These are phyloP conservation scores for Chrysosphaeria jannelii DNA, from an alignment of 2,329 filamentous ascomycete genomes.

Conservation along the genomic window DNA sequence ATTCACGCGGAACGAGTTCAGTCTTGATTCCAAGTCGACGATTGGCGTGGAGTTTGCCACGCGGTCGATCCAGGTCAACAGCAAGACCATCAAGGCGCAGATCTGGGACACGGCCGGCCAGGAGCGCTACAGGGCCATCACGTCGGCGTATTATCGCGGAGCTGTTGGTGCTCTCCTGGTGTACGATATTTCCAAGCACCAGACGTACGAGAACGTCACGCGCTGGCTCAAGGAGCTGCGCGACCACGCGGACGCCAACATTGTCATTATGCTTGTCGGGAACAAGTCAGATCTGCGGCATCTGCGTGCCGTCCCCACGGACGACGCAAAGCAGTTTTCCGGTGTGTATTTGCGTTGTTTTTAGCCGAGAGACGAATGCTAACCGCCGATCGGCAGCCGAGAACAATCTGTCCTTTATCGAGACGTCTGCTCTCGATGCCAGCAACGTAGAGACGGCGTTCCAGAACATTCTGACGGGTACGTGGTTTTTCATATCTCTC, in stretches of 20 bases:
- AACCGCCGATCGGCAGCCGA: constrained; percentile 30
- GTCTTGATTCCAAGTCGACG: constrained; percentile 96
- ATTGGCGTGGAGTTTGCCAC: constrained; percentile 99
- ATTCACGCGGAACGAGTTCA: constrained; percentile 99
- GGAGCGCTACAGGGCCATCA: constrained; percentile 96
- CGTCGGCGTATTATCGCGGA: constrained; percentile 93
- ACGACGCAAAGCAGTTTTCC: constrained; percentile 93
- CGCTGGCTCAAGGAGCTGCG: constrained; percentile 97
- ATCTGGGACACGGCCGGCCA: constrained; percentile 99
- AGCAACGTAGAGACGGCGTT: constrained; percentile 98
- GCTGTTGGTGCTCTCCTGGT: constrained; percentile 91
- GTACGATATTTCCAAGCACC: constrained; percentile 98
- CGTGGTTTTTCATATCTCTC: constrained; percentile 8
- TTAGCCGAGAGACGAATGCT: background rate
- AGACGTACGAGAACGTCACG: constrained; percentile 97
- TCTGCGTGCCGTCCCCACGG: constrained; percentile 81
- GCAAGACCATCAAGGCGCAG: constrained; percentile 99
- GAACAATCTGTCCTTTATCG: constrained; percentile 95
- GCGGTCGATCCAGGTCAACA: constrained; percentile 91
- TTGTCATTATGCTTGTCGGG: constrained; percentile 97
- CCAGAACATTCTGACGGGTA: constrained; percentile 97
- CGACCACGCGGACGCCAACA: constrained; percentile 94
- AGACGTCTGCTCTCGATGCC: constrained; percentile 92
- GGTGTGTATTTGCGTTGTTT: constrained; percentile 21
- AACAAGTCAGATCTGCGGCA: constrained; percentile 99